Evolutionary conservation across 2,329 filamentous ascomycete species (phyloP).

Genomic region (Nemania bipapillata): DNA sequence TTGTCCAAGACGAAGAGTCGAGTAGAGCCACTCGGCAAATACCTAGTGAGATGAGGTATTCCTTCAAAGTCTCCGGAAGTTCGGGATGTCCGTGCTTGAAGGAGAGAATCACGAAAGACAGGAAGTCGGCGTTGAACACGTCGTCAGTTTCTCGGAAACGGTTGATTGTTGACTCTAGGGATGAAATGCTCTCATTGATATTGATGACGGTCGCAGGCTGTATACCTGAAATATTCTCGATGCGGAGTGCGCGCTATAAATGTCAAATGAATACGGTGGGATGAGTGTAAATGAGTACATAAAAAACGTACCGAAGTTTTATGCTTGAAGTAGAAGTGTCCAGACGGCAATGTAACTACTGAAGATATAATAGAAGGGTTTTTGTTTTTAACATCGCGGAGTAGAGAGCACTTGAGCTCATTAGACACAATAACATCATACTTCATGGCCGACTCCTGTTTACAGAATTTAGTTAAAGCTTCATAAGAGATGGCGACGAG

Average conservation of each 20-base stretch:
- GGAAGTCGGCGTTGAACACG: not conserved
- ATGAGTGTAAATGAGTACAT: not conserved
- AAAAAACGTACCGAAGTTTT: not conserved
- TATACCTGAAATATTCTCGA: not conserved
- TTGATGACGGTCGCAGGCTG: not conserved
- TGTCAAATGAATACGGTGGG: not conserved
- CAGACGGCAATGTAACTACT: not conserved
- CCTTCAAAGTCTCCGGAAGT: not conserved
- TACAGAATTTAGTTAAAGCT: too few relatives aligned
- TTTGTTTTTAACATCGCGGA: too few relatives aligned
- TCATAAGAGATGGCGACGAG: too few relatives aligned
- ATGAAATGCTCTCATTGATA: not conserved
- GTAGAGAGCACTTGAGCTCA: too few relatives aligned
- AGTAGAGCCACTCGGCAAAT: not conserved
- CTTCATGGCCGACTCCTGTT: too few relatives aligned
- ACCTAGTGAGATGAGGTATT: not conserved
- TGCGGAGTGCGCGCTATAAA: not conserved
- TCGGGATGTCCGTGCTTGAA: not conserved
- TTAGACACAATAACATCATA: too few relatives aligned
- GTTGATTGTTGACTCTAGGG: not conserved
- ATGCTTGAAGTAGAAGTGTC: not conserved
- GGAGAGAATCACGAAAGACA: not conserved
- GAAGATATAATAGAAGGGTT: not conserved
- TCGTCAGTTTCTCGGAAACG: not conserved
- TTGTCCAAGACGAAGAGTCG: not conserved